Percentiles rank a stretch among this genome's conserved stretches.
Conservation (phyloP, 176 grass and related monocot species). For the barley (Hordeum vulgare) region DNA sequence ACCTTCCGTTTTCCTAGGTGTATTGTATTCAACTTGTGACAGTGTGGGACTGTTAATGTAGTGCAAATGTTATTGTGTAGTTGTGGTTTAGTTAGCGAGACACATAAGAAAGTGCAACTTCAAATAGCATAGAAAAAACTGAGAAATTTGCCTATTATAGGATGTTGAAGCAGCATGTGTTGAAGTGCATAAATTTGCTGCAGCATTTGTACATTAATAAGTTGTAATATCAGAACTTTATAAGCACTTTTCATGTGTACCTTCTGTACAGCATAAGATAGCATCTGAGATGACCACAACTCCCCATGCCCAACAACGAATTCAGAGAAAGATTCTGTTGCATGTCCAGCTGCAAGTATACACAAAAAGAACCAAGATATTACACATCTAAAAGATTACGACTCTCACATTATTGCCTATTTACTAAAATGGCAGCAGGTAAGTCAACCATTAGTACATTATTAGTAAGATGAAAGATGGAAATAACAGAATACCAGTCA, state of each 20-base stretch:
- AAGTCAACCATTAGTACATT: background rate
- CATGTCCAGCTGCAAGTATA: constrained; percentile 87
- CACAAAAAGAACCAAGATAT: background rate
- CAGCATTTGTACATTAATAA: background rate
- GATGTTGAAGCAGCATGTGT: background rate
- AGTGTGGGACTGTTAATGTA: background rate
- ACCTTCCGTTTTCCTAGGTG: background rate
- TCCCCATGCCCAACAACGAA: constrained; percentile 97
- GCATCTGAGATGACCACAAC: constrained; percentile 94
- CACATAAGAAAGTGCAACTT: background rate
- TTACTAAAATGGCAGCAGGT: background rate
- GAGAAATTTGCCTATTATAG: background rate
- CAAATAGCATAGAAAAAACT: background rate
- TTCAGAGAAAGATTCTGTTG: constrained; percentile 93
- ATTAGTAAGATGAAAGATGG: background rate
- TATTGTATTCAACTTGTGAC: background rate
- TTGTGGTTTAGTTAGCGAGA: background rate
- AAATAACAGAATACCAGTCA: background rate
- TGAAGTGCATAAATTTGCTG: background rate
- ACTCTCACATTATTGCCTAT: background rate
- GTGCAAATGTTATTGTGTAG: background rate
- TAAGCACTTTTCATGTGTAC: constrained; percentile 32
- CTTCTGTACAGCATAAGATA: constrained; percentile 90
- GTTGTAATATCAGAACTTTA: background rate
- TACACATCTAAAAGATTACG: background rate